phyloP scores from a whole-genome alignment of 106 monocot genomes.

The Platanthera zijinensis region DNA sequence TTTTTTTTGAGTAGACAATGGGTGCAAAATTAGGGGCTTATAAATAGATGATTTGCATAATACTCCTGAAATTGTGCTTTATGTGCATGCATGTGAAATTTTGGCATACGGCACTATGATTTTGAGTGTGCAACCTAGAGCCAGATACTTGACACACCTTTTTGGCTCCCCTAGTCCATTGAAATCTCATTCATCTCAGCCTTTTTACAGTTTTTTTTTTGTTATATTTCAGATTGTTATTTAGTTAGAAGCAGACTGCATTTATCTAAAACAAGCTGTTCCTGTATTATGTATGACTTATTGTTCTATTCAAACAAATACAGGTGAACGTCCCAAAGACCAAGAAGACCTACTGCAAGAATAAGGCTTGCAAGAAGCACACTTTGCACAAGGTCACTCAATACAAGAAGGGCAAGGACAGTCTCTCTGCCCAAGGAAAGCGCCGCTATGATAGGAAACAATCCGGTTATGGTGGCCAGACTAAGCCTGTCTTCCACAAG shows the following conservation, averaged over 20 bases:
- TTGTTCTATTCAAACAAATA: not conserved
- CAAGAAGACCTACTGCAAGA: slow-evolving; percentile 69
- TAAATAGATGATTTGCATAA: no score
- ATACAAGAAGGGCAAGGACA: slow-evolving; percentile 74
- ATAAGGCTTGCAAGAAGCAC: slow-evolving; percentile 69
- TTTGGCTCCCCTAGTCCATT: no score
- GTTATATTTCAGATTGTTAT: not conserved
- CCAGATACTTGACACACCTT: no score
- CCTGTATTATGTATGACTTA: not conserved
- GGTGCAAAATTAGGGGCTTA: no score
- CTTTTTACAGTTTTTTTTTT: no score
- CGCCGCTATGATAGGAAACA: slow-evolving; percentile 66
- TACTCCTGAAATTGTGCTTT: no score
- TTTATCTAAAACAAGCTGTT: not conserved
- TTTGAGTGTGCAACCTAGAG: no score
- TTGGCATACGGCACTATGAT: no score
- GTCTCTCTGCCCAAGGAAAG: slow-evolving; percentile 60
- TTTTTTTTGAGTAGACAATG: no score
- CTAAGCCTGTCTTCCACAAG: slow-evolving; percentile 82
- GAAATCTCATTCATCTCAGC: no score
- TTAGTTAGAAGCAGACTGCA: not conserved
- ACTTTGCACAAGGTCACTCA: slow-evolving; percentile 70
- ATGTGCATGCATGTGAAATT: no score
- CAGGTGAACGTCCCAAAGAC: slow-evolving; percentile 76
- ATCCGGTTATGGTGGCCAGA: slow-evolving; percentile 72